These are phyloP conservation scores for Chenopodium formosanum DNA, from an alignment of 148 eudicot genomes.

Conservation along the genomic window DNA sequence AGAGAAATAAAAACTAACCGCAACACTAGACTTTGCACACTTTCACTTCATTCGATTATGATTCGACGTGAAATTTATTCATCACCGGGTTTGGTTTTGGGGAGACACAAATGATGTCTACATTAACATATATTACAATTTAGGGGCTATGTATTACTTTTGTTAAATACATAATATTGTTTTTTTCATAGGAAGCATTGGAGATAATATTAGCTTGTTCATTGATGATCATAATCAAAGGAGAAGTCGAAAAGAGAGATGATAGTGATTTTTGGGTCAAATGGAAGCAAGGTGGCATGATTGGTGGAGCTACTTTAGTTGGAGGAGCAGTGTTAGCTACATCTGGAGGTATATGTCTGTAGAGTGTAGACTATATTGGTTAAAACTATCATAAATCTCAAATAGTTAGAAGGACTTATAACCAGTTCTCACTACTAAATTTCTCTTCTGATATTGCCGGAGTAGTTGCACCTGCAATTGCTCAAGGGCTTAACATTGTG, in stretches of 20 bases:
- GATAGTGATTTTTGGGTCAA: conserved; percentile 44
- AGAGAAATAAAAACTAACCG: too few species aligned
- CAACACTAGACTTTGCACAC: too few species aligned
- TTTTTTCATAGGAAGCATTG: conserved; percentile 64
- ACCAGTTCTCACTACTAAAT: not conserved
- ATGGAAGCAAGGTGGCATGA: conserved; percentile 81
- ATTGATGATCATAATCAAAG: conserved; percentile 65
- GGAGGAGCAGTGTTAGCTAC: conserved; percentile 83
- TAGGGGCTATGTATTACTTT: too few species aligned
- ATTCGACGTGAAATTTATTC: too few species aligned
- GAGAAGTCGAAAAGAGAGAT: conserved; percentile 48
- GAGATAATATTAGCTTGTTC: conserved; percentile 72
- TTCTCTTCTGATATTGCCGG: conserved; percentile 39
- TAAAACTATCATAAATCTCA: not conserved
- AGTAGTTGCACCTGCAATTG: conserved; percentile 87
- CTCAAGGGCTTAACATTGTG: conserved; percentile 75
- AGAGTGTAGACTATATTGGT: not conserved
- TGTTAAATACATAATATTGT: too few species aligned
- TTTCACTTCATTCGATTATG: too few species aligned
- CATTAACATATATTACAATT: too few species aligned
- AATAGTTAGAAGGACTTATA: not conserved
- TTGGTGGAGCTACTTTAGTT: conserved; percentile 87
- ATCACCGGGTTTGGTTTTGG: too few species aligned
- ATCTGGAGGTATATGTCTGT: conserved; percentile 62
- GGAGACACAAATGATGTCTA: too few species aligned